Evolutionary conservation across 331 rosid genomes (phyloP), one percentile per base, ranked within the genome.

Genomic region (Telfairia occidentalis): DNA sequence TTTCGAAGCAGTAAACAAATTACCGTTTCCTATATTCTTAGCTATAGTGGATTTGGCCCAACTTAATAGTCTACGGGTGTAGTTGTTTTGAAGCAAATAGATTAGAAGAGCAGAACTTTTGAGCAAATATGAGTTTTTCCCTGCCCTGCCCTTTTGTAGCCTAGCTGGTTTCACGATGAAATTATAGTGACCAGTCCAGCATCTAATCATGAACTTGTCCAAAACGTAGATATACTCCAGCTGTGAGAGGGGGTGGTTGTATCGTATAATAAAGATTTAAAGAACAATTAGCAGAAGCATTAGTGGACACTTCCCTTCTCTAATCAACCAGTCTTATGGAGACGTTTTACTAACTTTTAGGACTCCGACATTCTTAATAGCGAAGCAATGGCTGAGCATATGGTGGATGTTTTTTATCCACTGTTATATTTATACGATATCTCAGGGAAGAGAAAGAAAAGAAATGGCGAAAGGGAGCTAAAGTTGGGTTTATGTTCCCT

Each of bases 111-210:
- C 69, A 61, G 69, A 61, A 61, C 40, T 30, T 35, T n/a, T 63
- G 28, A 50, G 18, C 57, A 50, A n/a, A 3, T n/a, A 13, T 50
- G 24, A 9, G 53, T 1, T n/a, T 35, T 35, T 30, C 37, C 34
- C 12, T 58, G 65, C 30, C 63, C 19, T 58, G 65, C 64, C 71
- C 71, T 63, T 63, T n/a, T 63, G 45, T 34, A 63, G 28, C 48
- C 45, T 35, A 63, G 29, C 71, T 63, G 71, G 71, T 34, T 63
- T 34, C 71, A 63, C 35, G 45, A 71, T 69, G 53, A 69, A 42
- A 69, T 71, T 46, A 71, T 38, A 35, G 35, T 46, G 57, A 42
- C 59, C 6, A 46, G 26, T 26, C 10, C 11, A 26, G 35, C 35
- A 6, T 63, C 29, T 3, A 63, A 63, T 34, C 21, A 60, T 30